A percentile compares a stretch with the other conserved stretches of the same genome.
Evolutionary conservation across 2,329 filamentous ascomycete species (phyloP).

Genomic region (Triangularia verruculosa): DNA sequence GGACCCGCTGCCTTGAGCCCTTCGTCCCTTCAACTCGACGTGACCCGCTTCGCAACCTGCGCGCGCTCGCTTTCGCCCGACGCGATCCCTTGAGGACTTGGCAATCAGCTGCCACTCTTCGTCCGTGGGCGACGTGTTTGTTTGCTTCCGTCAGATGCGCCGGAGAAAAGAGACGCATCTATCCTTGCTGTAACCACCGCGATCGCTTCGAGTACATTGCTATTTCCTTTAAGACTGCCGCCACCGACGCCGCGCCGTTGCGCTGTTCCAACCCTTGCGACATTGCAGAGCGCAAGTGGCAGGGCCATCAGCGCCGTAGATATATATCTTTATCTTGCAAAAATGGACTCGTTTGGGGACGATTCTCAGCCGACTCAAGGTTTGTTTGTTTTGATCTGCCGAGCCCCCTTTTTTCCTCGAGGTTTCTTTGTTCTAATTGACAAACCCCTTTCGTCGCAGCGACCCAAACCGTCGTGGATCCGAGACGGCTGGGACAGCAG

Average conservation of each 20-base stretch:
- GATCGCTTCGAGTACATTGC: neutral
- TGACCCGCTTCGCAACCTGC: neutral
- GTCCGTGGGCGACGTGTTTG: neutral
- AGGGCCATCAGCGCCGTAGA: neutral
- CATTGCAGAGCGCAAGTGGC: constrained; percentile 3
- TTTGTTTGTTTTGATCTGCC: constrained; percentile 14
- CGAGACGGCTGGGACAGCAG: constrained; percentile 72
- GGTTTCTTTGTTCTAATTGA: neutral
- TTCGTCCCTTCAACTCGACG: neutral
- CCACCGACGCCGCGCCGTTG: constrained; percentile 3
- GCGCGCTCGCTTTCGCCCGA: neutral
- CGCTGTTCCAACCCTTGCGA: neutral
- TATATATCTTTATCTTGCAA: neutral
- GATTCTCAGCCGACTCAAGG: constrained; percentile 27
- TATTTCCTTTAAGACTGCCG: neutral
- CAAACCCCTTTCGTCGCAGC: constrained; percentile 41
- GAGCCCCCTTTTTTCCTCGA: neutral
- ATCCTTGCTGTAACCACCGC: neutral
- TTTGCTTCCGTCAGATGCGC: neutral
- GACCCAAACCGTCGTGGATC: constrained; percentile 79
- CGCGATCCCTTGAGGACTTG: neutral
- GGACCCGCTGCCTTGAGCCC: neutral
- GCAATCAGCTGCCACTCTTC: neutral
- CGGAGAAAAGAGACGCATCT: neutral
- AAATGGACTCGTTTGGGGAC: constrained; percentile 27